Conservation (phyloP, 1,284 basidiomycete genomes). For the Moesziomyces parantarcticus region DNA sequence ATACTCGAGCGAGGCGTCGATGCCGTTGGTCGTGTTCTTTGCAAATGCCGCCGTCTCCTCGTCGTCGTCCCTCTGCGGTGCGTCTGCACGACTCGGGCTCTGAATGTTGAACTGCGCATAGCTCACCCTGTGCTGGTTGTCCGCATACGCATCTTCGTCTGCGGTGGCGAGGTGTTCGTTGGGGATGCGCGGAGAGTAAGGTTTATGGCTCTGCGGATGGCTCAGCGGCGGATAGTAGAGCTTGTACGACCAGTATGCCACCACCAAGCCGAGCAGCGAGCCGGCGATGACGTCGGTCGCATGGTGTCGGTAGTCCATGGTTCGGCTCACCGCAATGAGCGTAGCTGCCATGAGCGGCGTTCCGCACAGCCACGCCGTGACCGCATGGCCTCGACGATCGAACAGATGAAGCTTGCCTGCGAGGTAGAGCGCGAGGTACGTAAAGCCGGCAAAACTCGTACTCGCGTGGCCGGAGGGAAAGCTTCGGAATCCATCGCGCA, state of each 20-base stretch:
- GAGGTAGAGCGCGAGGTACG: conserved; percentile 84
- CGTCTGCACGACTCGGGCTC: neutral
- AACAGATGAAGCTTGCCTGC: conserved; percentile 86
- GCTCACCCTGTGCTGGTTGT: neutral
- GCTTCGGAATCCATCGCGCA: conserved; percentile 80
- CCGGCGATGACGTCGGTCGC: conserved; percentile 80
- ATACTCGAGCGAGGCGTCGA: conserved; percentile 22
- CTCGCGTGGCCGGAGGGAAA: conserved; percentile 94
- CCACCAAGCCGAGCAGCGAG: conserved; percentile 77
- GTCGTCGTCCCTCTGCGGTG: conserved; percentile 1
- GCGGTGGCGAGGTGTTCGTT: conserved; percentile 19
- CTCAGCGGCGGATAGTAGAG: conserved; percentile 53
- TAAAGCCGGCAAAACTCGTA: conserved; percentile 90
- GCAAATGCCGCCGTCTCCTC: conserved; percentile 4
- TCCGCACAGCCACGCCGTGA: conserved; percentile 86
- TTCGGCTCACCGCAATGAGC: conserved; percentile 79
- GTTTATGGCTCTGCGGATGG: conserved; percentile 49
- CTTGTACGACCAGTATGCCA: conserved; percentile 72
- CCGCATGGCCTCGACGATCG: conserved; percentile 81
- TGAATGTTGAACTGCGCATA: conserved; percentile 14
- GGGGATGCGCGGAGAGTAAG: conserved; percentile 48
- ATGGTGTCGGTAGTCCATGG: conserved; percentile 70
- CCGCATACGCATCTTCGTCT: neutral
- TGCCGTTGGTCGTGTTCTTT: conserved; percentile 5
- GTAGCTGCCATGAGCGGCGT: conserved; percentile 81